A percentile compares a stretch with the other conserved stretches of the same genome.
Conservation (phyloP, 2,329 filamentous ascomycete genomes). For the Ceratocystis alfenasii region DNA sequence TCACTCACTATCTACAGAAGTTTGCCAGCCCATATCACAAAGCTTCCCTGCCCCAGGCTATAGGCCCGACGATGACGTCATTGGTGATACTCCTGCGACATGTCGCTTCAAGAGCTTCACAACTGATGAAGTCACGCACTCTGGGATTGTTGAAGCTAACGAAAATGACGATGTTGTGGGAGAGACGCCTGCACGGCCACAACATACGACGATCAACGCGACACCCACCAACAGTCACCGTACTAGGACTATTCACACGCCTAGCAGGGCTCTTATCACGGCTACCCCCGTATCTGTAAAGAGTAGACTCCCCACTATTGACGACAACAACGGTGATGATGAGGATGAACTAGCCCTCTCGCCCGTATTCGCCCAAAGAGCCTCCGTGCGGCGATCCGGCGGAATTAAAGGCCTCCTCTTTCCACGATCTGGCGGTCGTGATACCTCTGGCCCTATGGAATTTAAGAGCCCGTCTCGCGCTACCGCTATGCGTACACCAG, state of each 20-base stretch:
- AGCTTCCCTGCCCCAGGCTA: constrained; percentile 10
- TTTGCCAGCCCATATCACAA: constrained; percentile 21
- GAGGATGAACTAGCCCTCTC: constrained; percentile 3
- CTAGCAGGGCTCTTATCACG: neutral
- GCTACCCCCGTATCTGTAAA: too few species aligned
- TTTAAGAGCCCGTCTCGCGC: constrained; percentile 19
- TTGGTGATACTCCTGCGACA: constrained; percentile 18
- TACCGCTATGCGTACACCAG: neutral
- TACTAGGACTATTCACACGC: neutral
- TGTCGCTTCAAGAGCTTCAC: constrained; percentile 14
- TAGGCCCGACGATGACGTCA: neutral
- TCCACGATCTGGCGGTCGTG: constrained; percentile 13
- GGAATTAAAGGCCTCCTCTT: constrained; percentile 19
- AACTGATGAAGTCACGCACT: neutral
- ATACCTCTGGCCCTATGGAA: constrained; percentile 11
- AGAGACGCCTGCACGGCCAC: constrained; percentile 14
- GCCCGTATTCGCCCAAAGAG: neutral
- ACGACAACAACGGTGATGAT: constrained; percentile 1
- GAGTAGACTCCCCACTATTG: neutral
- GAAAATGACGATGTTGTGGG: constrained; percentile 6
- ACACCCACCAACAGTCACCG: constrained; percentile 1
- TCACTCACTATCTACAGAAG: constrained; percentile 31
- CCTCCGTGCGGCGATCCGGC: constrained; percentile 13
- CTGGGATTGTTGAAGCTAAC: constrained; percentile 9
- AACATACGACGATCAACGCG: neutral